Percentiles rank a stretch among this genome's conserved stretches.
Evolutionary conservation across 192 early-diverging fungal species (phyloP).

Genomic region (Umbelopsis sp.): DNA sequence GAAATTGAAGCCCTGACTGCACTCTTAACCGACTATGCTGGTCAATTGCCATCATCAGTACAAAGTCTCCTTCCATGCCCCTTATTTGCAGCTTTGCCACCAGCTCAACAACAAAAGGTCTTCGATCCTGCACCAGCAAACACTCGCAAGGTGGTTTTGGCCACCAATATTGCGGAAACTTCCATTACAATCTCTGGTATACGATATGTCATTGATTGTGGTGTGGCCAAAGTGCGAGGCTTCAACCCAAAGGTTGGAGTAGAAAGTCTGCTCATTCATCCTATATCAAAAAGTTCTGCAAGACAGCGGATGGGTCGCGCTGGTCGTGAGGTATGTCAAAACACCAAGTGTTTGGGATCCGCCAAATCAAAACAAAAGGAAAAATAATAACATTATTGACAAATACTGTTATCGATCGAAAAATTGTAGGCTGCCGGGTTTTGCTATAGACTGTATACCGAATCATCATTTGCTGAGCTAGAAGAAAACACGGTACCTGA

Average conservation of each 20-base stretch:
- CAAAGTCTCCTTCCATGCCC: constrained; percentile 78
- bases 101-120: constrained; percentile 84
- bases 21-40: constrained; percentile 74
- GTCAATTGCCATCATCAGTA: constrained; percentile 57
- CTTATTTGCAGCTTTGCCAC: constrained; percentile 91
- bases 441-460: constrained; percentile 93
- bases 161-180: constrained; percentile 99
- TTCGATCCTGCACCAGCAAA: constrained; percentile 87
- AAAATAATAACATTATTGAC: background rate
- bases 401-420: constrained; percentile 1
- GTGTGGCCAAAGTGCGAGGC: constrained; percentile 88
- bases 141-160: constrained; percentile 90
- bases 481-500: constrained; percentile 86
- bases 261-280: constrained; percentile 84
- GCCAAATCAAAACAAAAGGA: background rate
- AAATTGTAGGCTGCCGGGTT: constrained; percentile 69
- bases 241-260: constrained; percentile 88
- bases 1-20: constrained; percentile 92
- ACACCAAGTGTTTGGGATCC: too few relatives aligned
- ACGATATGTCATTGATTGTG: constrained; percentile 92
- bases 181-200: constrained; percentile 96
- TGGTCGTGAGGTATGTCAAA: constrained; percentile 80
- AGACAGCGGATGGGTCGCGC: constrained; percentile 92
- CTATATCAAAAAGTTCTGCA: constrained; percentile 91
- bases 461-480: constrained; percentile 74